A percentile compares a stretch with the other conserved stretches of the same genome.
Evolutionary conservation across 257 asterid genomes (phyloP).

Genomic region (Penstemon davidsonii): DNA sequence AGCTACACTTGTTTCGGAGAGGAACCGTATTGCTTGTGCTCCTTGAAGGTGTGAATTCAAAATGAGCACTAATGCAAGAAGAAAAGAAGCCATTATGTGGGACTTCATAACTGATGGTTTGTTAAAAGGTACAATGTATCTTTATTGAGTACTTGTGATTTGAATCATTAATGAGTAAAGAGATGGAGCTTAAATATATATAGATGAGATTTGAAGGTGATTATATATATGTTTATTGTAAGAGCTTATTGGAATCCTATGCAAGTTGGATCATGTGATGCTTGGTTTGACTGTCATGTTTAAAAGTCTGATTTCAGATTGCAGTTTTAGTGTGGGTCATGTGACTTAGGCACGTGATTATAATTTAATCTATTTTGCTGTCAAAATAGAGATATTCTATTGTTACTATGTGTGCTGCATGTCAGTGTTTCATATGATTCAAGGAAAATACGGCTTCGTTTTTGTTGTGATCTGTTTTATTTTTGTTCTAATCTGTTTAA

Average conservation of each 20-base stretch:
- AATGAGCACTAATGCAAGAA: conserved; percentile 45
- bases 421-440: too few species aligned
- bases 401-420: too few species aligned
- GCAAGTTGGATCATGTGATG: conserved; percentile 59
- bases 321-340: conserved; percentile 41
- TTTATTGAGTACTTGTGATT: conserved; percentile 3
- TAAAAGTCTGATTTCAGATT: conserved; percentile 50
- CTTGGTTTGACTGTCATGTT: conserved; percentile 52
- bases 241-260: conserved; percentile 50
- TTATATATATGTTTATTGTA: conserved; percentile 12
- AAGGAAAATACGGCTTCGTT: too few species aligned
- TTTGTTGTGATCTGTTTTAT: too few species aligned
- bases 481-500: too few species aligned
- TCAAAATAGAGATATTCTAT: too few species aligned
- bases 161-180: conserved; percentile 5
- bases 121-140: background rate
- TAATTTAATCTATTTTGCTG: conserved; percentile 24
- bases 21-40: conserved; percentile 36
- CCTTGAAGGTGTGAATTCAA: conserved; percentile 36
- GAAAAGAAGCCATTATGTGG: conserved; percentile 30
- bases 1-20: conserved; percentile 15
- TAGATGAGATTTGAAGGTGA: conserved; percentile 14
- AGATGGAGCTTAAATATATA: conserved; percentile 5
- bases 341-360: conserved; percentile 58
- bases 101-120: conserved; percentile 35